Percentiles rank a stretch among this genome's conserved stretches.
Evolutionary conservation across 2,329 filamentous ascomycete genomes (phyloP).

Genomic region (Verruconis gallopava): DNA sequence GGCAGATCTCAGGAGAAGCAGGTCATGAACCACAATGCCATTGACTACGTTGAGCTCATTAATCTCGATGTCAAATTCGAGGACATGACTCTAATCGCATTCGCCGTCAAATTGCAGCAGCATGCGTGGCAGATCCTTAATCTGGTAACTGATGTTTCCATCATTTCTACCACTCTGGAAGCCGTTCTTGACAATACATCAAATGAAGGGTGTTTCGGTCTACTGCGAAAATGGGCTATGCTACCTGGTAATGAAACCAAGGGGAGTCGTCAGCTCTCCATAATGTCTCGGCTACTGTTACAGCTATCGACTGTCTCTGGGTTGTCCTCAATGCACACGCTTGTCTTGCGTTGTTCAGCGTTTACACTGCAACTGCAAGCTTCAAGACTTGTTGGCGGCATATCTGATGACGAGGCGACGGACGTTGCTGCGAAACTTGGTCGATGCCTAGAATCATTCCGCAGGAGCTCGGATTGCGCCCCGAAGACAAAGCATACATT

Average conservation of each 20-base stretch:
- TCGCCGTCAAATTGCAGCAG: background rate
- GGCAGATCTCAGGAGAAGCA: slow-evolving; percentile 21
- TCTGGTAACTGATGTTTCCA: background rate
- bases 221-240: background rate
- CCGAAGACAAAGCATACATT: too few relatives aligned
- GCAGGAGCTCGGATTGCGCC: background rate
- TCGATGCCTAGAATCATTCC: background rate
- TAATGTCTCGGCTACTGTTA: background rate
- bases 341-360: background rate
- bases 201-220: background rate
- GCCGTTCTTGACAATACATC: slow-evolving; percentile 18
- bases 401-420: background rate
- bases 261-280: background rate
- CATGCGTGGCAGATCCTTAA: background rate
- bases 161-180: too few relatives aligned
- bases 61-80: background rate
- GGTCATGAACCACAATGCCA: slow-evolving; percentile 15
- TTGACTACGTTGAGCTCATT: slow-evolving; percentile 16
- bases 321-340: background rate
- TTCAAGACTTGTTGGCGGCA: background rate
- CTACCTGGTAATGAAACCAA: background rate
- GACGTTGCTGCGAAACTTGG: background rate
- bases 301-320: background rate
- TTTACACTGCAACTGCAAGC: background rate
- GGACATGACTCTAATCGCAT: background rate